These are phyloP conservation scores for Ogataea glucozyma DNA, from an alignment of 805 yeast genomes.

Conservation along the genomic window DNA sequence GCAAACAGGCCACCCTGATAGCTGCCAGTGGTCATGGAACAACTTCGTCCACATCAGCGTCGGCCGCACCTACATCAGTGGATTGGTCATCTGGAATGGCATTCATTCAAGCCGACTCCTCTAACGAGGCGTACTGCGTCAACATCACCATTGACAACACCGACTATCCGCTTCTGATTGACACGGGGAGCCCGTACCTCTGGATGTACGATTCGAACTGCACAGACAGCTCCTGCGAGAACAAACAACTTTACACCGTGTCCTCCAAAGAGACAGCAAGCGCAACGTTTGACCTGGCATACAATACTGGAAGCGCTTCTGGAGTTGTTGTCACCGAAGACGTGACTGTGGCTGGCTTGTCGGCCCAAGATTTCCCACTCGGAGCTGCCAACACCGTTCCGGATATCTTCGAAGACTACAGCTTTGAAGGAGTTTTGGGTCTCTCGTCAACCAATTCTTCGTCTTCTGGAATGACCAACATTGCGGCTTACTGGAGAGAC, in stretches of 20 bases:
- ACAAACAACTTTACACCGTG: constrained; percentile 34
- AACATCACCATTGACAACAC: constrained; percentile 42
- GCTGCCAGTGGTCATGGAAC: not conserved
- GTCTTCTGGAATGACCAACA: constrained; percentile 37
- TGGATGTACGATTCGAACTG: constrained; percentile 64
- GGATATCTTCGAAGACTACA: constrained; percentile 49
- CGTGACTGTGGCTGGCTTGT: constrained; percentile 38
- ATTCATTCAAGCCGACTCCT: constrained; percentile 28
- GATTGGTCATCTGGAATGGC: constrained; percentile 26
- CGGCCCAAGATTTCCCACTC: constrained; percentile 43
- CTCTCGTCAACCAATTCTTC: constrained; percentile 48
- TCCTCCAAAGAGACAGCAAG: constrained; percentile 17
- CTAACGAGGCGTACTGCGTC: constrained; percentile 39
- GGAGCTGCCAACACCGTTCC: constrained; percentile 59
- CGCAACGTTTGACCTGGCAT: constrained; percentile 47
- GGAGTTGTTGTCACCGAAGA: constrained; percentile 48
- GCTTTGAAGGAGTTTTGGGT: constrained; percentile 62
- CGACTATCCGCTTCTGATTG: constrained; percentile 54
- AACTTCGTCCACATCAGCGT: not conserved
- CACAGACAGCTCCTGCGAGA: constrained; percentile 43
- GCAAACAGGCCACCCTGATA: constrained; percentile 12
- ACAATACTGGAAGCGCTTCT: constrained; percentile 53
- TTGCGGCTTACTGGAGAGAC: constrained; percentile 41
- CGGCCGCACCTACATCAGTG: constrained; percentile 11
- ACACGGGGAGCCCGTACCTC: constrained; percentile 64